Evolutionary conservation across 306 rosid species (phyloP).

Genomic region (Phaseolus lunatus): DNA sequence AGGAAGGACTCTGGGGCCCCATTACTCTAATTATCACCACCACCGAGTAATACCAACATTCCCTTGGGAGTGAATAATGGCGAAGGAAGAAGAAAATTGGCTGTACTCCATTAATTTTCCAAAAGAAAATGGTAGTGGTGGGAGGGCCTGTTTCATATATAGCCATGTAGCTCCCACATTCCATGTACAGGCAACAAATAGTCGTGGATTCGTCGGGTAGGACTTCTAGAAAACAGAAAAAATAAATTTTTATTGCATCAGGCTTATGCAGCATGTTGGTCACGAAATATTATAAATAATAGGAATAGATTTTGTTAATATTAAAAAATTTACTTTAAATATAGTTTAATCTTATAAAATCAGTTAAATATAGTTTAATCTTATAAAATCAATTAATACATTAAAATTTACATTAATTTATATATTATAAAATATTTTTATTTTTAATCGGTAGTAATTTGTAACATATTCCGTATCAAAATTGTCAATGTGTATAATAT

Average conservation of each 20-base stretch:
- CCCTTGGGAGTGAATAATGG: conserved; percentile 24
- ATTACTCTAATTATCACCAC: conserved; percentile 2
- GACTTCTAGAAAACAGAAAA: neutral
- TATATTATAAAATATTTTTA: too few relatives aligned
- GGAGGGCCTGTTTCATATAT: neutral
- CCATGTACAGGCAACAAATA: conserved; percentile 3
- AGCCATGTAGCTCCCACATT: neutral
- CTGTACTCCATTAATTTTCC: conserved; percentile 63
- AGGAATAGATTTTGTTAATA: too few relatives aligned
- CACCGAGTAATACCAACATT: conserved; percentile 5
- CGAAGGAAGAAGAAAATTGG: conserved; percentile 27
- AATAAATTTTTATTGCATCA: conserved; percentile 45
- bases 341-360: too few relatives aligned
- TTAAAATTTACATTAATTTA: too few relatives aligned
- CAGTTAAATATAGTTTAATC: too few relatives aligned
- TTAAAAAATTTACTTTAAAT: too few relatives aligned
- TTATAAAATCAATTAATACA: too few relatives aligned
- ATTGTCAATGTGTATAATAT: too few relatives aligned
- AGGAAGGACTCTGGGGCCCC: conserved; percentile 50
- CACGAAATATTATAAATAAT: neutral
- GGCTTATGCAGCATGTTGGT: conserved; percentile 47
- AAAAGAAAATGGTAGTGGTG: conserved; percentile 48
- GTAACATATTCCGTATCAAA: too few relatives aligned
- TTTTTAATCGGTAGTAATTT: too few relatives aligned
- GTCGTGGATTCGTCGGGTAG: conserved; percentile 32